phyloP scores from a whole-genome alignment of 495 filamentous ascomycete genomes.

The Penicillium ochrochloron region DNA sequence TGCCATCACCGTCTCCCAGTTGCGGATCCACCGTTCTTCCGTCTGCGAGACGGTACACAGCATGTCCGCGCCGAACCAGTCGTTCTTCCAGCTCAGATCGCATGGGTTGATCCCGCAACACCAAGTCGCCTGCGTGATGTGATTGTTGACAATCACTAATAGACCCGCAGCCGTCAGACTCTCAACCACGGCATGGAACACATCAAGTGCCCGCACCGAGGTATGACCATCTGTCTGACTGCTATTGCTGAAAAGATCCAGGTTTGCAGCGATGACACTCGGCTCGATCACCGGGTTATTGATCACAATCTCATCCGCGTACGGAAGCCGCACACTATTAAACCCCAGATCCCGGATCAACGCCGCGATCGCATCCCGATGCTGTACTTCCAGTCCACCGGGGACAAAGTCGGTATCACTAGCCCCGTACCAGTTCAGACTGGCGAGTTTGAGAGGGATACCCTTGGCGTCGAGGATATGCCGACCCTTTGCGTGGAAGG shows the following conservation, averaged over 20 bases:
- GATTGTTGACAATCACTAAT: slow-evolving; percentile 64
- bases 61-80: slow-evolving; percentile 47
- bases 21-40: slow-evolving; percentile 61
- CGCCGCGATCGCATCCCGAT: slow-evolving; percentile 57
- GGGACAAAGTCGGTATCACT: slow-evolving; percentile 64
- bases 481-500: slow-evolving; percentile 56
- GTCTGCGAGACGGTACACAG: slow-evolving; percentile 59
- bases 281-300: slow-evolving; percentile 53
- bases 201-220: slow-evolving; percentile 51
- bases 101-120: slow-evolving; percentile 65
- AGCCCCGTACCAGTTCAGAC: slow-evolving; percentile 68
- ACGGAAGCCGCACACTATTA: slow-evolving; percentile 67
- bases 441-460: slow-evolving; percentile 57
- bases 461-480: slow-evolving; percentile 58
- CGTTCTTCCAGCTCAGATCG: slow-evolving; percentile 62
- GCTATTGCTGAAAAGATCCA: slow-evolving; percentile 49
- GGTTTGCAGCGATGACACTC: slow-evolving; percentile 55
- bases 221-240: background rate
- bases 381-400: slow-evolving; percentile 60
- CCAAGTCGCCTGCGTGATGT: slow-evolving; percentile 65
- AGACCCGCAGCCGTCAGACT: slow-evolving; percentile 60
- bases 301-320: slow-evolving; percentile 64
- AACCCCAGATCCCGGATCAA: slow-evolving; percentile 60
- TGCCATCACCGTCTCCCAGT: slow-evolving; percentile 63
- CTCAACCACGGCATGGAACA: slow-evolving; percentile 56